Evolutionary conservation across 1,139 yeast genomes (phyloP), one percentile per base, ranked within the genome.

Genomic region (Taphrina confusa): DNA sequence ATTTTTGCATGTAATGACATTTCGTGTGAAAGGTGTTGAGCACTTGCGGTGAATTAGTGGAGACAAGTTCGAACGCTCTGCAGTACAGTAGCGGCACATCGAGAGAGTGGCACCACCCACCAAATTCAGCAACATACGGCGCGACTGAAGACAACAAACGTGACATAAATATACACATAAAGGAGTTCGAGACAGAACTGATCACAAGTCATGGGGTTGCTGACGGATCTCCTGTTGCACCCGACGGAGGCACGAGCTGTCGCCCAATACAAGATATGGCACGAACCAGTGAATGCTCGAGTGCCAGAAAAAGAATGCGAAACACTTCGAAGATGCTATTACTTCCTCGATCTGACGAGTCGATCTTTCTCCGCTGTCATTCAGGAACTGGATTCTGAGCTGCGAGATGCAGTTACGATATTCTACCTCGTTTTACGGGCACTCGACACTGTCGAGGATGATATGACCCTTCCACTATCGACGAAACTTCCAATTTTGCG

Each of bases 371-470:
- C 87, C 14, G 87, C 96, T 0, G 99, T 92, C 34, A 92, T 92
- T 68, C 80, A 81, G 76, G 97, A 92, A 72, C 79, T 92, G 64
- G 87, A 89, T 70, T 97, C 97, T 0, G 96, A 90, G 69, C 76
- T 94, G 66, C 81, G 96, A 65, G 84, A 84, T 66, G 87, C 86
- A 0, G 80, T 88, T 57, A 84, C 83, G 90, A 65, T 92, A 4
- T 92, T 94, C 73, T 92, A 92, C 73, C 75, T 92, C 64, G 80
- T 90, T 28, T 76, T 92, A 66, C 80, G 99, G 64, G 98, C 96
- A 0, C 80, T 94, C 68, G 99, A 94, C 71, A 94, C 99, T 1
- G 80, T 94, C 62, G 99, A 94, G 73, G 99, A 94, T 73, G 99
- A 94, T 71, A 92, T 91, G 95, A 80, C 92, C 8, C 75, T 94